Conservation (phyloP, 2,329 filamentous ascomycete genomes). For the Colletotrichum echinochloae region DNA sequence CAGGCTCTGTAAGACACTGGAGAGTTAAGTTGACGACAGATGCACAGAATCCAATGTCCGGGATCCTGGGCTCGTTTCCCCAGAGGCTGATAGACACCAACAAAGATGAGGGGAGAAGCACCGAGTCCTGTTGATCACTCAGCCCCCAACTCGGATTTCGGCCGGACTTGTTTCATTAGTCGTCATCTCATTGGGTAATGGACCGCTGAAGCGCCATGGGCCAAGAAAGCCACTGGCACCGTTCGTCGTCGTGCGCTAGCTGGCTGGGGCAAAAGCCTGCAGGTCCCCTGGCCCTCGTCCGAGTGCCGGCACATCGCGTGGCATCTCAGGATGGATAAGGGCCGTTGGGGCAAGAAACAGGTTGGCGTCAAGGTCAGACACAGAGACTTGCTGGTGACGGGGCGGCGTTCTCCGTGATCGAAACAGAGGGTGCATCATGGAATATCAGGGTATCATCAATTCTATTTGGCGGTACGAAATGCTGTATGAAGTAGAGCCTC, state of each 20-base stretch:
- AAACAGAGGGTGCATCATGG: background rate
- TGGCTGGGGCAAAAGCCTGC: background rate
- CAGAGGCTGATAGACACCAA: background rate
- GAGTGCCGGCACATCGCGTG: background rate
- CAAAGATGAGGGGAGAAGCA: background rate
- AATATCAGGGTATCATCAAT: conserved; percentile 30
- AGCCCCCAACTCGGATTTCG: background rate
- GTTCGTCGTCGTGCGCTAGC: background rate
- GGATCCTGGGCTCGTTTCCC: conserved; percentile 4
- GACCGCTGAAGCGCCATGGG: background rate
- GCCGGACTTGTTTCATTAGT: background rate
- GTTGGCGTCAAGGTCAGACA: background rate
- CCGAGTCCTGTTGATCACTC: conserved; percentile 17
- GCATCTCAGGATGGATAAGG: background rate
- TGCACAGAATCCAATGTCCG: background rate
- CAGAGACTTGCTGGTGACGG: background rate
- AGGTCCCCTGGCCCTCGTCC: conserved; percentile 1
- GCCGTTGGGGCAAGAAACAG: background rate
- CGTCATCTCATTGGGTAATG: conserved; percentile 10
- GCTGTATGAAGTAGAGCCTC: background rate
- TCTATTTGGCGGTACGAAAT: conserved; percentile 1
- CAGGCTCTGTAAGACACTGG: conserved; percentile 8
- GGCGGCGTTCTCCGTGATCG: background rate
- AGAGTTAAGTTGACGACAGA: background rate
- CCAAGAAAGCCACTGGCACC: conserved; percentile 6